These are phyloP conservation scores for Ambrosia trifida DNA, from an alignment of 129 eudicot species.

Conservation along the genomic window DNA sequence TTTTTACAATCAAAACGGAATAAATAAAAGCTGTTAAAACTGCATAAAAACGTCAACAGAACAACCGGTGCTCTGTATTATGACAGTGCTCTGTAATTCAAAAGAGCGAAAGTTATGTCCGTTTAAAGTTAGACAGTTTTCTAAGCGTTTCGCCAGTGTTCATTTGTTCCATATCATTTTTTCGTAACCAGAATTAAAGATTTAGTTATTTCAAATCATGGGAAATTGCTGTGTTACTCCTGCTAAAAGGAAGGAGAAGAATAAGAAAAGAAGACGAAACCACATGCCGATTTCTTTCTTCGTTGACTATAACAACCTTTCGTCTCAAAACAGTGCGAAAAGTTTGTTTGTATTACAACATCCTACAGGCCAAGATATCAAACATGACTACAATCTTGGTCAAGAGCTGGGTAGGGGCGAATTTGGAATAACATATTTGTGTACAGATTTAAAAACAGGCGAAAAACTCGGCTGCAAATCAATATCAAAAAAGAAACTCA, in stretches of 20 bases:
- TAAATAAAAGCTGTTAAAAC: no score
- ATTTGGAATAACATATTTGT: conserved; percentile 74
- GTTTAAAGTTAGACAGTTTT: no score
- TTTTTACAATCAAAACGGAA: no score
- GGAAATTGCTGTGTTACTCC: conserved; percentile 77
- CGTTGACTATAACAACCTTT: conserved; percentile 41
- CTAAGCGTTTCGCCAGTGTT: no score
- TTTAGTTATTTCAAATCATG: conserved; percentile 43
- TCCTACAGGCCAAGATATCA: conserved; percentile 55
- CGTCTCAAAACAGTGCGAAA: conserved; percentile 33
- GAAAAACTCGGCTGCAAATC: conserved; percentile 71
- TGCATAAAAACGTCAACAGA: no score
- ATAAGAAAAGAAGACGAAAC: conserved; percentile 39
- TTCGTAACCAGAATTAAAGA: conserved; percentile 21
- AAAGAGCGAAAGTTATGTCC: no score
- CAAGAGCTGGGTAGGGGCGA: conserved; percentile 79
- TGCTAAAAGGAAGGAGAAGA: conserved; percentile 42
- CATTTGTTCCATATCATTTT: no score
- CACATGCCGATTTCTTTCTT: conserved; percentile 55
- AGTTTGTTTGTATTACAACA: conserved; percentile 49
- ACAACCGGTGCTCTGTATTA: no score
- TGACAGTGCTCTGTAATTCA: no score
- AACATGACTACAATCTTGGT: conserved; percentile 49
- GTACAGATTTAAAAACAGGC: conserved; percentile 55
- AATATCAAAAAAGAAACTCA: conserved; percentile 75